Evolutionary conservation across 305 asterid genomes (phyloP), one percentile per base, ranked within the genome.

Genomic region (Fraxinus dipetala): DNA sequence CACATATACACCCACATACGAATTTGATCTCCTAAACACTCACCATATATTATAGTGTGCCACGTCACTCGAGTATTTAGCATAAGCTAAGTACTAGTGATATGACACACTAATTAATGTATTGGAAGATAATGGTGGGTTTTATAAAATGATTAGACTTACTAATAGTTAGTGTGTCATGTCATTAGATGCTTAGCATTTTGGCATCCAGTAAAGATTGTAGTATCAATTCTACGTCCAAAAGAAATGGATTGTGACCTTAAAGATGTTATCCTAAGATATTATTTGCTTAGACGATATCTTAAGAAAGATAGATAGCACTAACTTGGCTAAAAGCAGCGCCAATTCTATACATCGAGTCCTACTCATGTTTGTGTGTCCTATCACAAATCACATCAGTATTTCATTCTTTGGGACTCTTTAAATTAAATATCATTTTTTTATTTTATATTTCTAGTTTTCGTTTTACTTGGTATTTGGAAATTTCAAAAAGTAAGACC

Each of bases 241-340:
- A 75, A 75, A 75, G 78, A 61, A 78, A 78, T 86, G 89, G 90
- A 88, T 88, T 88, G 90, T 86, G 90, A 88, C 90, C 87, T 85
- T 85, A 83, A 88, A 75, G 78, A 74, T 74, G 14, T 74, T n/a
- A 74, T 74, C 78, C 56, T 38, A 20, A 74, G 28, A 6, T 75
- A 75, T 35, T 35, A 35, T 11, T 18, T 75, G 56, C 59, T 6
- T 35, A 11, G 30, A 75, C 26, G 2, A 36, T 74, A 22, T 36
- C 28, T 35, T 18, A 11, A 8, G 74, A 7, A 36, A 36, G 77
- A 75, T 75, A 36, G 78, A 20, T 11, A 22, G 35, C 78, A 75
- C 78, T 40, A 75, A 75, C 78, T 20, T 40, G 38, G 14, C 35
- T 30, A 30, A 69, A 69, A 69, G 75, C 40, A 28, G 20, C 20